A percentile compares a stretch with the other conserved stretches of the same genome.
phyloP scores from a whole-genome alignment of 148 eudicot genomes.

The Fagopyrum tataricum region DNA sequence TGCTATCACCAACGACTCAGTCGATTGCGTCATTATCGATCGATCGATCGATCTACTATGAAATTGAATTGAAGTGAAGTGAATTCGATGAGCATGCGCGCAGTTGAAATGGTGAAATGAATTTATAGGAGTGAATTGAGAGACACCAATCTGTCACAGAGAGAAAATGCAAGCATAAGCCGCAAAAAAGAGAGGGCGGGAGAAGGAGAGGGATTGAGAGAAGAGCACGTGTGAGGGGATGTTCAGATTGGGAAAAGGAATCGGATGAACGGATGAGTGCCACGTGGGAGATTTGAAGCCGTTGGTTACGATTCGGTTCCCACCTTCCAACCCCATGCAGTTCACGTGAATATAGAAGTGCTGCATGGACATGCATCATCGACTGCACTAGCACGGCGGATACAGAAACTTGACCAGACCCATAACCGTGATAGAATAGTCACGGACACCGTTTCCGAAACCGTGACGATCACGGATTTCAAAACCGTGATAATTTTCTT shows the following conservation, averaged over 20 bases:
- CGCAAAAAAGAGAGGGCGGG: not conserved
- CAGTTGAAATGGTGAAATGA: not conserved
- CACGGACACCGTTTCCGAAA: no score
- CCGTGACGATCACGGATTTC: no score
- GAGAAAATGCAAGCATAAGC: not conserved
- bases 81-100: not conserved
- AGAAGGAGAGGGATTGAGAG: not conserved
- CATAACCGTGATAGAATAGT: no score
- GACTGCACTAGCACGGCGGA: no score
- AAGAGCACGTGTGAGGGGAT: slow-evolving; percentile 1
- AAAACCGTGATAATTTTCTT: no score
- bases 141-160: no score
- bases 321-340: not conserved
- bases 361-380: no score
- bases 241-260: no score
- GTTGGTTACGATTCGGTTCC: not conserved
- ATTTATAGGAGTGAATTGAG: not conserved
- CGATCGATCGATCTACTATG: not conserved
- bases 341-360: no score
- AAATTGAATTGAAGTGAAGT: no score
- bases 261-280: not conserved
- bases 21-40: slow-evolving; percentile 38
- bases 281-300: not conserved
- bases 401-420: no score
- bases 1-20: slow-evolving; percentile 43